Evolutionary conservation across 768 basidiomycete species (phyloP), one percentile per base, ranked within the genome.

Genomic region (Phallus indusiatus): DNA sequence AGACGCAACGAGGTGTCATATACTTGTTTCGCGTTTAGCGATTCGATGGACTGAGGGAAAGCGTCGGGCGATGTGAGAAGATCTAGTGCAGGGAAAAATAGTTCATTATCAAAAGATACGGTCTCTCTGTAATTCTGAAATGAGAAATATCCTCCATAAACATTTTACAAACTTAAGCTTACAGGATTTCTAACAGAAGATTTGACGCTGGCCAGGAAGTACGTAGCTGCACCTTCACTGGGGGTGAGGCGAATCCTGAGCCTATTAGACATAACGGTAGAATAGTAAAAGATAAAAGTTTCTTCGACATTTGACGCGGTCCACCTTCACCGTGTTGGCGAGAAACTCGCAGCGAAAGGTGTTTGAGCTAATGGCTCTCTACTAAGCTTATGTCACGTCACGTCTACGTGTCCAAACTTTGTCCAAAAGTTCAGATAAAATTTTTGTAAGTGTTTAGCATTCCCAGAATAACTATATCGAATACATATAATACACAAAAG

Each of bases 1-100:
- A 80, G 68, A 55, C 84, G 70, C 11, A 91, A 67, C 0, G 81
- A 78, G 54, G 75, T 70, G 48, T 81, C 71, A 60, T 90, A 79
- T 12, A 78, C 72, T 1, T 80, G 78, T 60, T 84, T 75, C 1
- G 80, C 74, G 12, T 77, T 73, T 53, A 74, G 63, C 20, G 54
- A 24, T 20, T 71, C 70, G 47, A 71, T 62, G 8, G 74, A 62
- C 0, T 67, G 62, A 1, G 70, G 75, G 53, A 74, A 68, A 0
- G 66, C 67, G 9, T 79, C 77, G 12, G 79, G 77, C 62, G 82
- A 72, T 8, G 84, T 80, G 4, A 93, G 72, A 42, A 80, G 76
- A 63, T 85, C 75, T 2, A 98, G 76, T 17, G 90, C 74, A 6
- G 85, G 82, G 69, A 94, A 92, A 74, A 92, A 92, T 16, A 81